Evolutionary conservation across 164 flowering plant genomes (phyloP), one percentile per base, ranked within the genome.

Genomic region (Annona cherimola): DNA sequence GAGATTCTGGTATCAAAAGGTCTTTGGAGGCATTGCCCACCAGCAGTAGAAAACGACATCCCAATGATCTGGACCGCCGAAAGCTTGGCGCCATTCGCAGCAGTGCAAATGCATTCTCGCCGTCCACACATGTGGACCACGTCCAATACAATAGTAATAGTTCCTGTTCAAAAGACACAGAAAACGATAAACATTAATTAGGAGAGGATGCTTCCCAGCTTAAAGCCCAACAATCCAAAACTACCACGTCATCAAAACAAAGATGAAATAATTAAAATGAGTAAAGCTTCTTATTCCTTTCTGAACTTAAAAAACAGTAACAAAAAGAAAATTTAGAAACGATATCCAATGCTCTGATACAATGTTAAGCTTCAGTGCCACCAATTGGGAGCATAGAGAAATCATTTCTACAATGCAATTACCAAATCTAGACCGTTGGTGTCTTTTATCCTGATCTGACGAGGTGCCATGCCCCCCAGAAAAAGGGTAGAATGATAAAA

Each of bases 211-310:
- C 5, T 0, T 12, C 5, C 67, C 67, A 4, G 44, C 67, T 4
- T 64, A 11, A 39, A 42, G 67, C 40, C 67, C 66, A 62, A 35
- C 66, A 41, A 44, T 40, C 67, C 41, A 40, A 40, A 64, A 64
- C 67, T 4, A 64, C 67, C 44, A 39, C 45, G n/a, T 11, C 41
- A 39, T 41, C 14, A 50, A 50, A 50, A 50, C 57, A 50, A 50
- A 50, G 14, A 50, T 50, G 14, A 50, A 50, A 50, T 50, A 50
- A 50, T 50, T 9, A 50, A 11, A 50, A 5, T 50, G 9, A 0
- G 14, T 9, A 5, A 50, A 50, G 11, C 41, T 40, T 64, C 42
- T 64, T 64, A 42, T 12, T 41, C 44, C 18, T 11, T 44, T 64
- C 45, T 40, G 40, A 64, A 40, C 35, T 26, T 26, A 1, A 26